These are phyloP conservation scores for Lentinula edodes DNA, from an alignment of 768 basidiomycete genomes.

Conservation along the genomic window DNA sequence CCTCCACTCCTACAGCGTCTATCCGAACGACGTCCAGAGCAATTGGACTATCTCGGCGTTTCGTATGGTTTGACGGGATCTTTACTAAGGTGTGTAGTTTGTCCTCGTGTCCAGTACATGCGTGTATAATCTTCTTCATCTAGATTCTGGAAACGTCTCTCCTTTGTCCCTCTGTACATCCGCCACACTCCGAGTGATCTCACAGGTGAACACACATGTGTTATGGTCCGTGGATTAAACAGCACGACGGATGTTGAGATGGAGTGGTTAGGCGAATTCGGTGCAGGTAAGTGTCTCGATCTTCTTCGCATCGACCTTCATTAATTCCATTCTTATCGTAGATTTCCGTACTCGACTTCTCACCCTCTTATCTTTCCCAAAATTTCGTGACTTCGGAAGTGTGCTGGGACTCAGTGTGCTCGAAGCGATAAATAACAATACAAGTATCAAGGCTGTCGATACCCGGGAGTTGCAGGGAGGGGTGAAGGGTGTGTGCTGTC, in stretches of 20 bases:
- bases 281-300: conserved; percentile 51
- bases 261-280: conserved; percentile 86
- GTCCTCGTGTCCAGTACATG: background rate
- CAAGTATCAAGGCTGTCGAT: conserved; percentile 45
- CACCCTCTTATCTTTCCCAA: conserved; percentile 76
- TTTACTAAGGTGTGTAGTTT: conserved; percentile 55
- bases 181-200: conserved; percentile 92
- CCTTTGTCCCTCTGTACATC: conserved; percentile 87
- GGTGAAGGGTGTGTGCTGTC: conserved; percentile 26
- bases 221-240: conserved; percentile 88
- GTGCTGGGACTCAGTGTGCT: conserved; percentile 84
- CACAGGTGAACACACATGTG: conserved; percentile 94
- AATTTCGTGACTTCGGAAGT: conserved; percentile 90
- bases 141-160: conserved; percentile 94
- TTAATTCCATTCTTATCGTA: conserved; percentile 20
- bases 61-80: conserved; percentile 91
- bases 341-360: conserved; percentile 93
- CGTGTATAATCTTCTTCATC: background rate
- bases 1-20: conserved; percentile 90
- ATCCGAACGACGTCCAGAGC: conserved; percentile 84
- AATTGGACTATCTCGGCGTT: conserved; percentile 90
- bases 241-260: conserved; percentile 56
- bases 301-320: background rate
- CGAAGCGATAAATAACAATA: conserved; percentile 63
- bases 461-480: conserved; percentile 18